Evolutionary conservation across 2,329 filamentous ascomycete genomes (phyloP), one percentile per base, ranked within the genome.

Genomic region (Septoria linicola): DNA sequence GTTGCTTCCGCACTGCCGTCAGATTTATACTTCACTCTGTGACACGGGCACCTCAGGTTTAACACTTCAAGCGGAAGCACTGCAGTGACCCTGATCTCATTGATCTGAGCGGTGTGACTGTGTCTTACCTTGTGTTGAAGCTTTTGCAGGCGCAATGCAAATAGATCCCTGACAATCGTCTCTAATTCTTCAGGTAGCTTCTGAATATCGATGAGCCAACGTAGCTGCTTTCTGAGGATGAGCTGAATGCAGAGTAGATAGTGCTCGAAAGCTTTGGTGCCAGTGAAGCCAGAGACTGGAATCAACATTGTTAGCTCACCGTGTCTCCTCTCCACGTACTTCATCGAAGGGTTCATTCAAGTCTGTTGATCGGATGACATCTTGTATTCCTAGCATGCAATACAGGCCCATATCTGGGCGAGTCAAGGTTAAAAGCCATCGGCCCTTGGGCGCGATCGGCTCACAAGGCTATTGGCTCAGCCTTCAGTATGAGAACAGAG

Each of bases 171-270:
- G 4, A 95, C 83, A 8, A 95, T 51, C 40, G 40, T 58, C 58
- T 64, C 40, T 39, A 96, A 76, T 61, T 95, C 86, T 3, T 75
- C 69, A 1, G 85, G 84, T 41, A 93, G 78, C 0, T 80, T 79
- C 66, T 84, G 83, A 4, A 77, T 73, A 17, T 80, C 73, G 11
- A 95, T 74, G 23, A 97, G 75, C 77, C 85, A 91, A 64, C 81
- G 72, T 13, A 89, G 73, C 73, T 97, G 92, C 65, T 87, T 88
- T 67, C 90, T 83, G 21, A 99, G 73, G 41, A 97, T 79, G 25
- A 96, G 75, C 70, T 97, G 92, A 53, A 95, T 80, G 57, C 83
- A 86, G 66, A 95, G 87, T 30, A 97, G 76, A 67, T 88, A 96
- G 19, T 96, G 79, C 57, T 87, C 82, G 58, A 84, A 82, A 11